These are phyloP conservation scores for Pulveroboletus frians DNA, from an alignment of 768 basidiomycete species.

Conservation along the genomic window DNA sequence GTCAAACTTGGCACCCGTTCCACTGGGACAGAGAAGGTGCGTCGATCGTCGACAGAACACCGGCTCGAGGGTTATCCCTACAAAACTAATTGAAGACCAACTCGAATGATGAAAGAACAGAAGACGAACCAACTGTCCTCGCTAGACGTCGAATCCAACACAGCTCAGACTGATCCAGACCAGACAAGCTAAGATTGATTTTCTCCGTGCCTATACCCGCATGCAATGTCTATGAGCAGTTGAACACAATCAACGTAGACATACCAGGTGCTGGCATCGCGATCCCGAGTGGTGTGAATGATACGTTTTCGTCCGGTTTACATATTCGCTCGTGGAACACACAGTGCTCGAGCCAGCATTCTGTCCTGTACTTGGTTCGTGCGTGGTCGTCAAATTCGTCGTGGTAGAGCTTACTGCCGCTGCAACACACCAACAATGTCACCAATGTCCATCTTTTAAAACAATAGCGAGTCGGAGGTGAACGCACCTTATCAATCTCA, in stretches of 20 bases:
- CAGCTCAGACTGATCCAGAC: slow-evolving; percentile 64
- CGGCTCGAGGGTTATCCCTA: slow-evolving; percentile 52
- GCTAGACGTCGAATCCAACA: slow-evolving; percentile 47
- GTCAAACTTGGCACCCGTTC: slow-evolving; percentile 65
- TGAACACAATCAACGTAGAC: not conserved
- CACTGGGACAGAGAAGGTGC: slow-evolving; percentile 74
- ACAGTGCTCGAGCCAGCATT: slow-evolving; percentile 92
- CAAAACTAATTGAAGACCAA: slow-evolving; percentile 1
- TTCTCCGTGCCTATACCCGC: slow-evolving; percentile 46
- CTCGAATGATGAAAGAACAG: not conserved
- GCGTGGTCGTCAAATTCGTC: slow-evolving; percentile 46
- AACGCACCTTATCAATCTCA: slow-evolving; percentile 66
- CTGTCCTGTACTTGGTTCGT: slow-evolving; percentile 68
- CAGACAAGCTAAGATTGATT: slow-evolving; percentile 65
- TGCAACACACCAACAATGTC: slow-evolving; percentile 24
- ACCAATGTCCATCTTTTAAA: not conserved
- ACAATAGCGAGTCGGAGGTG: not conserved
- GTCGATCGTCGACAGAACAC: slow-evolving; percentile 67
- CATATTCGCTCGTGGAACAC: slow-evolving; percentile 73
- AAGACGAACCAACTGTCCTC: slow-evolving; percentile 20
- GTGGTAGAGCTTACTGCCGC: slow-evolving; percentile 64
- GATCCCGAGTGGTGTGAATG: slow-evolving; percentile 62
- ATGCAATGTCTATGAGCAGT: not conserved
- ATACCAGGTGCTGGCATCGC: slow-evolving; percentile 55
- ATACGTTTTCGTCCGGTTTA: slow-evolving; percentile 58